Base-by-base conservation (phyloP, 2,329 filamentous ascomycete genomes). In the Penicillium sp. region DNA sequence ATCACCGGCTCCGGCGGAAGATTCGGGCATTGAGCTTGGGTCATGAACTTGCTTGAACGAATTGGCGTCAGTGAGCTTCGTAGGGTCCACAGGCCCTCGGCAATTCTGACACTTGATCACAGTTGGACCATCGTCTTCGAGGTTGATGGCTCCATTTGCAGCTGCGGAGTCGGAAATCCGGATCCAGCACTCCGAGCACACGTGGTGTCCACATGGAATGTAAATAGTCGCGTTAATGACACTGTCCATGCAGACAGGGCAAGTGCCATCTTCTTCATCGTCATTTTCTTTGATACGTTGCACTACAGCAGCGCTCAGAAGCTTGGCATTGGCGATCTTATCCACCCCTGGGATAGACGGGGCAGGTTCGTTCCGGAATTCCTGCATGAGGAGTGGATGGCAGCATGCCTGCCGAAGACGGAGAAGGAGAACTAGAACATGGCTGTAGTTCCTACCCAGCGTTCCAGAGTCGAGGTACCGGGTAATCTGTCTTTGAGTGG, bases 371-470 rank as follows among this genome's bases (percentile, higher is more conserved):
- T 82, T 73, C 26, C 83, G 83, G 50, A 89, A 84, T 66, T 91
- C 86, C 26, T 80, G 82, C 64, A 89, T 86, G 29, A 90, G 74
- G 66, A 87, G 85, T 1, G 89, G 89, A 69, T 93, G 90, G 64
- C 89, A 92, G 66, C 88, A 91, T 20, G 88, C 87, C 72, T 93
- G 90, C 18, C 90, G 86, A n/a, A 94, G 81, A 24, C 90, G 86
- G 43, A 94, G 79, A 42, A 94, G 80, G 18, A 96, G 79, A 9
- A 95, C 88, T 22, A 97, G 78, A 42, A 96, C 87, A 62, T 88
- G 88, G 8, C 88, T 88, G 69, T 96, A 96, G 56, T 89, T 85
- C 59, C 82, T 85, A 37, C 84, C 85, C 14, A 94, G 79, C 1
- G 85, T 87, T 4, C 85, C 85, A 18, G 82, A 81, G 26, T 84